phyloP scores from a whole-genome alignment of 2,329 filamentous ascomycete genomes.

The Ophiostoma ips region DNA sequence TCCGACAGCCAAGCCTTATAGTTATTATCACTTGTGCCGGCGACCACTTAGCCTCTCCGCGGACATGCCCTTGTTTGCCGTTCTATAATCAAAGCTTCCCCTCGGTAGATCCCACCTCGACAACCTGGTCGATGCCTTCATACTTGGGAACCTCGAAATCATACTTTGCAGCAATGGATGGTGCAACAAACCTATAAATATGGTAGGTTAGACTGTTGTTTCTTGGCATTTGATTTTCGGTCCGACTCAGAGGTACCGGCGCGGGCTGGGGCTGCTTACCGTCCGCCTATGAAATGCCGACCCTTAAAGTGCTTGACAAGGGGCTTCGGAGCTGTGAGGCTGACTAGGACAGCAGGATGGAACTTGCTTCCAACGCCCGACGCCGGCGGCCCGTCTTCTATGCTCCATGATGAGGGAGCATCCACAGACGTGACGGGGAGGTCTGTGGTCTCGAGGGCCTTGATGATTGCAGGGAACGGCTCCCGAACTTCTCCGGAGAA shows the following conservation, averaged over 20 bases:
- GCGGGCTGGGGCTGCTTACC: no score
- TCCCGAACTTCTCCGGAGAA: slow-evolving; percentile 89
- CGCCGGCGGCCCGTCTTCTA: slow-evolving; percentile 68
- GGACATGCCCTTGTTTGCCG: no score
- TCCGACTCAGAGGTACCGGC: no score
- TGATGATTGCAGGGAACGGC: slow-evolving; percentile 73
- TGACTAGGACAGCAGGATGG: slow-evolving; percentile 67
- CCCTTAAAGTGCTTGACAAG: slow-evolving; percentile 72
- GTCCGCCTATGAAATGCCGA: slow-evolving; percentile 80
- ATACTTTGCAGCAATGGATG: slow-evolving; percentile 70
- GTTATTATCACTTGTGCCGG: no score
- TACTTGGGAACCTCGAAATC: slow-evolving; percentile 71
- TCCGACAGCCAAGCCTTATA: no score
- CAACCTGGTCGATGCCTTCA: slow-evolving; percentile 74
- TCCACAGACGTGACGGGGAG: slow-evolving; percentile 80
- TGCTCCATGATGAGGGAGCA: slow-evolving; percentile 88
- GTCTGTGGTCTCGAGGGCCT: slow-evolving; percentile 55
- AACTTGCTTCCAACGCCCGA: slow-evolving; percentile 68
- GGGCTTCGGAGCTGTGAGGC: slow-evolving; percentile 86
- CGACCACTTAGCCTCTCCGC: no score
- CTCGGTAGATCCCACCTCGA: slow-evolving; percentile 49
- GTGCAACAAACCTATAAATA: slow-evolving; percentile 58
- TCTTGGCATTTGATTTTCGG: no score
- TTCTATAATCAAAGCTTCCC: no score
- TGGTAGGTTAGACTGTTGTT: no score